Percentiles rank a stretch among this genome's conserved stretches.
phyloP scores from a whole-genome alignment of 805 yeast genomes.

The Groenewaldozyma salmanticensis region DNA sequence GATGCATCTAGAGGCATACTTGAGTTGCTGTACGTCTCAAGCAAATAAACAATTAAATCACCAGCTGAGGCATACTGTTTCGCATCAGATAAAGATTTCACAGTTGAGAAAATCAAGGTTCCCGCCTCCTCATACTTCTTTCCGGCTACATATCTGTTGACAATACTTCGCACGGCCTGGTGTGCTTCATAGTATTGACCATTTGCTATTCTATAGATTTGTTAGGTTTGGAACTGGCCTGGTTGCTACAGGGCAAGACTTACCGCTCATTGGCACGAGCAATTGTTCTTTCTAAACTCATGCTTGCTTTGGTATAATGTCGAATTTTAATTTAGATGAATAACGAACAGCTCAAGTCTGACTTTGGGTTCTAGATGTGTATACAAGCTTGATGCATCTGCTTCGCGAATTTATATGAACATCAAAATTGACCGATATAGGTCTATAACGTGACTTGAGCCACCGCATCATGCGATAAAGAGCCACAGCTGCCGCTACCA shows the following conservation, averaged over 20 bases:
- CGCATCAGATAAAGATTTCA: slow-evolving; percentile 56
- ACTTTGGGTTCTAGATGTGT: too few relatives aligned
- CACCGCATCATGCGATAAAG: too few relatives aligned
- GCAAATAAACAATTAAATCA: slow-evolving; percentile 61
- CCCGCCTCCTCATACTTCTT: slow-evolving; percentile 62
- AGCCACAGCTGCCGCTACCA: too few relatives aligned
- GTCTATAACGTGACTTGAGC: too few relatives aligned
- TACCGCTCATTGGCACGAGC: slow-evolving; percentile 19
- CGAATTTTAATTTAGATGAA: too few relatives aligned
- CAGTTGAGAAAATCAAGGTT: slow-evolving; percentile 62
- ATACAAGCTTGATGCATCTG: too few relatives aligned
- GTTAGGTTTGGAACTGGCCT: neutral
- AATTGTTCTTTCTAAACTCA: slow-evolving; percentile 10
- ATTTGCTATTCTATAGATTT: slow-evolving; percentile 42
- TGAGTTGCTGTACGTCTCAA: slow-evolving; percentile 57
- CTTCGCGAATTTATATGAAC: too few relatives aligned
- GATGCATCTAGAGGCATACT: slow-evolving; percentile 34
- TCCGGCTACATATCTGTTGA: slow-evolving; percentile 68
- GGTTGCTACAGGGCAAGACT: slow-evolving; percentile 3
- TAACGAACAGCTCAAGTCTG: too few relatives aligned
- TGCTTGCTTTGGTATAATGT: too few relatives aligned
- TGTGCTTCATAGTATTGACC: slow-evolving; percentile 92
- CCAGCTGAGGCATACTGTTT: slow-evolving; percentile 72
- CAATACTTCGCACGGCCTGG: slow-evolving; percentile 84
- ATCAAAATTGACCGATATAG: too few relatives aligned